Evolutionary conservation across 2,329 filamentous ascomycete genomes (phyloP).

Genomic region (Neonectria neomacrospora): DNA sequence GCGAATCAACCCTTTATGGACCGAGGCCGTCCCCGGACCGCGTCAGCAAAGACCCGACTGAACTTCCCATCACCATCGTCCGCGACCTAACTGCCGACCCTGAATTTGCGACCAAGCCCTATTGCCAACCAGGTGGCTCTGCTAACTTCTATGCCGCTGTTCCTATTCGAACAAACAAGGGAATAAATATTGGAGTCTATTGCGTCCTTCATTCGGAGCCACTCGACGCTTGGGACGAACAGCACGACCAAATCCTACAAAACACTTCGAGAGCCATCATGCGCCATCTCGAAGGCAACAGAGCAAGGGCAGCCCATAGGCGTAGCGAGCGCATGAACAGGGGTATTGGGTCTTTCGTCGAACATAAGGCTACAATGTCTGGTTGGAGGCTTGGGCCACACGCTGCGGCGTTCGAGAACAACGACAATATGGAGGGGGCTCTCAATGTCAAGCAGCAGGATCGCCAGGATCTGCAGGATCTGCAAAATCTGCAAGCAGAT

Average conservation of each 20-base stretch:
- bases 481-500: not conserved
- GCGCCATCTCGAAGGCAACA: constrained; percentile 50
- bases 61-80: constrained; percentile 49
- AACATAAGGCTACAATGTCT: constrained; percentile 47
- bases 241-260: constrained; percentile 42
- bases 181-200: constrained; percentile 56
- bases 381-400: constrained; percentile 36
- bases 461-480: not conserved
- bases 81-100: constrained; percentile 48
- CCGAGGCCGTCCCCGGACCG: not conserved
- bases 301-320: constrained; percentile 40
- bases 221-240: constrained; percentile 38
- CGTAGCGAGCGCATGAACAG: constrained; percentile 53
- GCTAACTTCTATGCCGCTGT: constrained; percentile 49
- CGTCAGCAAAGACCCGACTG: not conserved
- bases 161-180: constrained; percentile 28
- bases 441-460: constrained; percentile 36
- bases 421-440: constrained; percentile 21
- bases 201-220: constrained; percentile 44
- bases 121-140: constrained; percentile 35
- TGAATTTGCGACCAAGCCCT: constrained; percentile 43
- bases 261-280: constrained; percentile 50
- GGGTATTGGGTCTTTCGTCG: constrained; percentile 53
- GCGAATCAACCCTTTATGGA: constrained; percentile 43
- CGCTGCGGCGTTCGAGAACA: not conserved